Base-by-base conservation (phyloP, 2,329 filamentous ascomycete species). In the Alternaria incomplexa region DNA sequence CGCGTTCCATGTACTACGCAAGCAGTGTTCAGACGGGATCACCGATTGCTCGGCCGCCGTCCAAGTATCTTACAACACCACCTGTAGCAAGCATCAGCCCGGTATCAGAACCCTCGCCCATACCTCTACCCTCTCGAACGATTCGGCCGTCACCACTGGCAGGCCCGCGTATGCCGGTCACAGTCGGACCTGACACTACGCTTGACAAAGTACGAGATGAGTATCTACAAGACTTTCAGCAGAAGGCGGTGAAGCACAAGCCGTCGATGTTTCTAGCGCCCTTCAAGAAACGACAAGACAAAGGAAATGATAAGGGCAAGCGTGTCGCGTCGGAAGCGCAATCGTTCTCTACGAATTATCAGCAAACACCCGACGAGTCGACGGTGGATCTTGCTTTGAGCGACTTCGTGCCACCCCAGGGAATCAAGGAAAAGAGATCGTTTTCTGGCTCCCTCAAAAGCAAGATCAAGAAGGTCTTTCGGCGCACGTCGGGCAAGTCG, bases 401-500 rank as follows among this genome's bases (percentile, higher is more conserved):
- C 13, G 73, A 76, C 3, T 70, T 71, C 45, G 66, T 73, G 47
- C 70, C 72, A 6, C 68, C 58, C 3, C 67, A 79, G 20, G 88
- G 84, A 46, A 84, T 86, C 4, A 73, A 81, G 28, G 88, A 85
- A 54, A 86, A 87, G 11, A 84, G 90, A 23, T 89, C 88, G 30
- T 86, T 89, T 13, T 92, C 90, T 0, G 85, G 83, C 15, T 86
- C 85, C 0, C 71, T 93, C 43, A 90, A 85, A 70, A 85, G 83
- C 51, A 91, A 84, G 61, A 70, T 93, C 62, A 90, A 85, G 75
- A 85, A 79, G 40, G 81, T 90, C 0, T 88, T 91, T 65, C 81
- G 82, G 25, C 78, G 83, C 25, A 68, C 71, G 13, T 80, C 79
- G 3, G 72, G 65, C 20, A 73, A 66, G 45, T 52, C 67, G 2